phyloP scores from a whole-genome alignment of 768 basidiomycete genomes.

The Fomitopsis serialis region DNA sequence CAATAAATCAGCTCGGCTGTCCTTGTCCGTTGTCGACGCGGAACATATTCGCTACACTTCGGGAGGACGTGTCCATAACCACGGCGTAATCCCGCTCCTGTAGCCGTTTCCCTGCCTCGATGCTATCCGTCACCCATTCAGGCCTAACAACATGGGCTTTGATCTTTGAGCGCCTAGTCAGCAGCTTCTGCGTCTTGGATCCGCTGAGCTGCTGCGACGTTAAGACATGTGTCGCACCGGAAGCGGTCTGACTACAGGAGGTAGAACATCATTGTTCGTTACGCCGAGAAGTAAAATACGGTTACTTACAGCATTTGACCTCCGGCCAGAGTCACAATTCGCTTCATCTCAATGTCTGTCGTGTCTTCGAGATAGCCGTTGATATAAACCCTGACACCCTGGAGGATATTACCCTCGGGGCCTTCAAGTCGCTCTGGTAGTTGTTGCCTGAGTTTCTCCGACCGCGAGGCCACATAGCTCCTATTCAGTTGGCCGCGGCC shows the following conservation, averaged over 20 bases:
- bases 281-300: constrained; percentile 11
- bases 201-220: constrained; percentile 68
- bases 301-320: constrained; percentile 52
- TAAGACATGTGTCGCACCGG: constrained; percentile 73
- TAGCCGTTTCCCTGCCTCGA: constrained; percentile 51
- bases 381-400: constrained; percentile 57
- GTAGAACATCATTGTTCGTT: neutral
- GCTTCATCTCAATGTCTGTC: constrained; percentile 78
- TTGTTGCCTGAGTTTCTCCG: constrained; percentile 23
- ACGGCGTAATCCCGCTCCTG: constrained; percentile 57
- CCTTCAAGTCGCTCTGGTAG: constrained; percentile 11
- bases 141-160: constrained; percentile 63
- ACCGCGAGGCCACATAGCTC: constrained; percentile 17
- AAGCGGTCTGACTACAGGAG: constrained; percentile 41
- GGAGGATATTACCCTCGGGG: constrained; percentile 15
- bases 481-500: constrained; percentile 13
- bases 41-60: constrained; percentile 35
- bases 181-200: constrained; percentile 61
- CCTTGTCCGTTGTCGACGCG: constrained; percentile 1
- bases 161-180: constrained; percentile 45
- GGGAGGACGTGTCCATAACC: constrained; percentile 33
- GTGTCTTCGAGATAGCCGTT: constrained; percentile 65
- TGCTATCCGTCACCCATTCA: constrained; percentile 71
- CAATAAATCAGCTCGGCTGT: too few relatives aligned
- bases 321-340: constrained; percentile 59